A percentile compares a stretch with the other conserved stretches of the same genome.
Evolutionary conservation across 768 basidiomycete species (phyloP).

Genomic region (Lyophyllum decastes): DNA sequence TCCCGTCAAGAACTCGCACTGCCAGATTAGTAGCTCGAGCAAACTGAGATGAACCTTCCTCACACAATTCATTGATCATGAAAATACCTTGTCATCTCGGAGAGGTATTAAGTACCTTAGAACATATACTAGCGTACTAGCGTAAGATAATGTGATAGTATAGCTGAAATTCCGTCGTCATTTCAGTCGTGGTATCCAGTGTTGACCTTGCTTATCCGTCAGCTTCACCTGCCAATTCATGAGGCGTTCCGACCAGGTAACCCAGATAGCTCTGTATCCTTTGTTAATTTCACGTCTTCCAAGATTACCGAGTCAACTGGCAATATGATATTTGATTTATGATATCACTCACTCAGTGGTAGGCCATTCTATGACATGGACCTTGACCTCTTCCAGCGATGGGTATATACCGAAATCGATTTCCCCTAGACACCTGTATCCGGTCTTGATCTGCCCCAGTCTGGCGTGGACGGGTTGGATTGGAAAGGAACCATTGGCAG

Average conservation of each 20-base stretch:
- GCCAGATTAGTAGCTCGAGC: too few relatives aligned
- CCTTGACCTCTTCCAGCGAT: constrained; percentile 1
- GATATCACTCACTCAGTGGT: constrained; percentile 4
- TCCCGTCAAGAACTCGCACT: too few relatives aligned
- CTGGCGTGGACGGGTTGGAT: neutral
- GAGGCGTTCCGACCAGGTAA: neutral
- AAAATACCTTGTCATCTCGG: too few relatives aligned
- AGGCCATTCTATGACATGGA: constrained; percentile 4
- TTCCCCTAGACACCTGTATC: constrained; percentile 3
- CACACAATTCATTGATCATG: too few relatives aligned
- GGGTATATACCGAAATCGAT: constrained; percentile 1
- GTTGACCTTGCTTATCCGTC: neutral
- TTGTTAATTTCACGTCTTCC: neutral
- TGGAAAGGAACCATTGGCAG: neutral
- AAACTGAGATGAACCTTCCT: too few relatives aligned
- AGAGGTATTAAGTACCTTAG: too few relatives aligned
- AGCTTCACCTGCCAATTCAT: constrained; percentile 5
- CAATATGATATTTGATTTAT: too few relatives aligned
- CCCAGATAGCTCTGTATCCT: neutral
- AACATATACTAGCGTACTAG: too few relatives aligned
- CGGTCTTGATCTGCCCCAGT: neutral
- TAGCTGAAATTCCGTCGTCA: neutral
- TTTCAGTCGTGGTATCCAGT: neutral
- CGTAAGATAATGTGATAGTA: too few relatives aligned
- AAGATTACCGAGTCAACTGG: neutral